phyloP scores from a whole-genome alignment of 345 rosid species.

The Salix brachista region DNA sequence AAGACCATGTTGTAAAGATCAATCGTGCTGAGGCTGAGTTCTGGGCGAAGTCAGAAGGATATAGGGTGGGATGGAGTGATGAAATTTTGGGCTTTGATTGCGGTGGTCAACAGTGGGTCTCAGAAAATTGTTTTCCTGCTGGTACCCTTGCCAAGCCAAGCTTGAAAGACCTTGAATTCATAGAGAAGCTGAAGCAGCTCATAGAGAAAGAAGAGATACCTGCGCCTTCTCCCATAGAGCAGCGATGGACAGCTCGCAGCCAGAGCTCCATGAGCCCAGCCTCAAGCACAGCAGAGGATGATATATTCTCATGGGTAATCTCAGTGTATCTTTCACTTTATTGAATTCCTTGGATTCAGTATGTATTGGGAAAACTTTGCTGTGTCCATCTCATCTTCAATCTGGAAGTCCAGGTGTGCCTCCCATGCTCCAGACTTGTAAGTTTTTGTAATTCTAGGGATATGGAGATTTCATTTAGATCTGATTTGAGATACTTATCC shows the following conservation, averaged over 20 bases:
- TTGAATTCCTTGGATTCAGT: background rate
- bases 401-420: background rate
- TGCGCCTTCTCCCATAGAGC: conserved; percentile 91
- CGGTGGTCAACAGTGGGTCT: conserved; percentile 99
- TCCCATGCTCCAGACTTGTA: background rate
- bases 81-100: conserved; percentile 97
- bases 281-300: conserved; percentile 65
- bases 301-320: conserved; percentile 86
- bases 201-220: conserved; percentile 77
- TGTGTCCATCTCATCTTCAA: background rate
- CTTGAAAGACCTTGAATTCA: conserved; percentile 89
- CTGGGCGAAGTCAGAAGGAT: conserved; percentile 96
- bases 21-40: conserved; percentile 92
- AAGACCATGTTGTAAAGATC: conserved; percentile 66
- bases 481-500: background rate
- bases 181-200: conserved; percentile 72
- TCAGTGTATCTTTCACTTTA: background rate
- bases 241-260: conserved; percentile 91
- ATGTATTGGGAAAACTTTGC: background rate
- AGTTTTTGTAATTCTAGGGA: background rate
- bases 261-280: conserved; percentile 89
- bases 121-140: conserved; percentile 92
- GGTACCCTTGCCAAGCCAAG: conserved; percentile 81
- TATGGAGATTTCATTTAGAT: background rate
- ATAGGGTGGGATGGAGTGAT: conserved; percentile 94